phyloP scores from a whole-genome alignment of 1,139 yeast genomes.

The Pichia sp. region DNA sequence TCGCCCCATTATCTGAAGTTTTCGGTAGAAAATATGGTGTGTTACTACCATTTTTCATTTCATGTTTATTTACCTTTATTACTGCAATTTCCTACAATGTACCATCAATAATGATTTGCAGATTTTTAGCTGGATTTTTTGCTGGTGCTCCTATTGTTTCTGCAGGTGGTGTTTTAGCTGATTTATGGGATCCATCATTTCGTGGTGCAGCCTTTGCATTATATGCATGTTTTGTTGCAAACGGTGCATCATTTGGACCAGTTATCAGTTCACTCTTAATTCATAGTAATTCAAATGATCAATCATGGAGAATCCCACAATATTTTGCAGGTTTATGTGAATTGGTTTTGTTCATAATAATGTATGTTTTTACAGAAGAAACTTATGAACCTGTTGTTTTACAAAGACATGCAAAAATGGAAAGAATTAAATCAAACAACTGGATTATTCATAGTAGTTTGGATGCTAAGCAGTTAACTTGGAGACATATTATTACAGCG shows the following conservation, averaged over 20 bases:
- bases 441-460: conserved; percentile 19
- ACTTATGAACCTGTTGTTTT: conserved; percentile 43
- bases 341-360: conserved; percentile 32
- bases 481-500: conserved; percentile 31
- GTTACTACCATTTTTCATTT: conserved; percentile 44
- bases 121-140: conserved; percentile 49
- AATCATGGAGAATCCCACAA: conserved; percentile 41
- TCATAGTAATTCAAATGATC: conserved; percentile 30
- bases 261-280: conserved; percentile 46
- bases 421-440: conserved; percentile 30
- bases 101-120: conserved; percentile 42
- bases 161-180: conserved; percentile 54
- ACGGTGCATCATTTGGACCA: conserved; percentile 65
- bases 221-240: conserved; percentile 47
- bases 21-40: conserved; percentile 59
- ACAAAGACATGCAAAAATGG: conserved; percentile 40
- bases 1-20: conserved; percentile 72
- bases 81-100: conserved; percentile 52
- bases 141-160: conserved; percentile 56
- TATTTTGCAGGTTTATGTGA: conserved; percentile 38
- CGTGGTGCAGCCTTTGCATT: conserved; percentile 32
- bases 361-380: conserved; percentile 43
- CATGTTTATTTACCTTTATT: conserved; percentile 54
- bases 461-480: conserved; percentile 38
- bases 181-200: conserved; percentile 37